phyloP scores from a whole-genome alignment of 2,329 filamentous ascomycete species.

The Endocalyx cinctus region DNA sequence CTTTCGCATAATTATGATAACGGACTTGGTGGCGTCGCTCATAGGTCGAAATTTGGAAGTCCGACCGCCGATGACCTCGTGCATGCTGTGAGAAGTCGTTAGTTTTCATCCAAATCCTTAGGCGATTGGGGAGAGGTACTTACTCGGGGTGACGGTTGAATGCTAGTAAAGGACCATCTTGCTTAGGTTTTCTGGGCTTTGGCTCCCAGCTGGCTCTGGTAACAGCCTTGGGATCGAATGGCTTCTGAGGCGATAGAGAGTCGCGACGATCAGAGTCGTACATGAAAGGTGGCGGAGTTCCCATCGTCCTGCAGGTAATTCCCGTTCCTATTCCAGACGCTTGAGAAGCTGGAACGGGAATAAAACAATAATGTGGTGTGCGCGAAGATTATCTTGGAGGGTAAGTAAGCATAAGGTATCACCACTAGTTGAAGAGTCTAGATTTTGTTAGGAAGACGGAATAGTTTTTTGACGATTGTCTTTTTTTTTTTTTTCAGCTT shows the following conservation, averaged over 20 bases:
- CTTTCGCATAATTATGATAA: slow-evolving; percentile 65
- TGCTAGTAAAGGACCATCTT: slow-evolving; percentile 69
- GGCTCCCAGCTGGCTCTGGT: slow-evolving; percentile 73
- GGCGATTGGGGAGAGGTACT: too few relatives aligned
- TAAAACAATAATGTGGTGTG: too few relatives aligned
- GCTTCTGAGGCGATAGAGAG: slow-evolving; percentile 20
- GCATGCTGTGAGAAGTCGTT: slow-evolving; percentile 46
- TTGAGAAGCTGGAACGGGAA: not conserved
- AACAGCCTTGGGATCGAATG: slow-evolving; percentile 72
- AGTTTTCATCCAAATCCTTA: too few relatives aligned
- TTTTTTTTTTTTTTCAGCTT: too few relatives aligned
- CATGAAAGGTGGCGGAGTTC: slow-evolving; percentile 24
- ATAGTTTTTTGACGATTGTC: too few relatives aligned
- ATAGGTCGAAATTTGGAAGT: slow-evolving; percentile 60
- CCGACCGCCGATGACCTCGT: slow-evolving; percentile 59
- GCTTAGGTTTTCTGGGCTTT: slow-evolving; percentile 57
- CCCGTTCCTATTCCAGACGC: slow-evolving; percentile 12
- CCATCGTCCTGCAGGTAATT: slow-evolving; percentile 21
- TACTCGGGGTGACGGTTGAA: slow-evolving; percentile 88
- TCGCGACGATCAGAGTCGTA: slow-evolving; percentile 24
- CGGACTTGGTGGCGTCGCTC: slow-evolving; percentile 63
- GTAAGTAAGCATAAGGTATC: too few relatives aligned
- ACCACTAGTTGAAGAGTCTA: too few relatives aligned
- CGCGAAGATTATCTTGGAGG: too few relatives aligned
- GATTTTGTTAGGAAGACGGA: too few relatives aligned